Base-by-base conservation (phyloP, 1,284 basidiomycete species). In the Anthracocystis walkeri region DNA sequence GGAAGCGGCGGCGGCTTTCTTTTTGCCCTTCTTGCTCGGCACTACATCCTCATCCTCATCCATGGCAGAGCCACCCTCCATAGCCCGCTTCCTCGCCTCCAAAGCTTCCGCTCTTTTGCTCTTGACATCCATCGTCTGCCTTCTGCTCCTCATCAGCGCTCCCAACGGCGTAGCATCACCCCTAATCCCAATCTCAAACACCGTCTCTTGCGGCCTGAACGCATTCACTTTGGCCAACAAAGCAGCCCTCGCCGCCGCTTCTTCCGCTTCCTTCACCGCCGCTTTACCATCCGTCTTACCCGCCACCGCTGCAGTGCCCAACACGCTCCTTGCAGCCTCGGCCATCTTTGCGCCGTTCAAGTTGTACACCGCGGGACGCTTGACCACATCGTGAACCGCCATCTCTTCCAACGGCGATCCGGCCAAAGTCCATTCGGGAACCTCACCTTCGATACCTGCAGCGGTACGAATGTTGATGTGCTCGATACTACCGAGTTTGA, bases 171-270 rank as follows among this genome's bases (percentile, higher is more conserved):
- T 75, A 23, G 77, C 88, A 40, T 90, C 91, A 1, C 92, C 92
- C 67, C 92, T 90, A 2, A 89, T 88, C 0, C 93, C 94, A 25
- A 97, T 88, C 86, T 99, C 96, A 66, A 99, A 92, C 29, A 98
- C 91, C 0, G 96, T 99, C 86, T 98, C 96, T 27, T 88, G 85
- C 5, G 96, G 96, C 25, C 88, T 89, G 87, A 97, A 99, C 4
- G 91, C 87, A 76, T 91, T 92, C 46, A 99, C 90, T 31, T 90
- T 89, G 46, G 90, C 89, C 48, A 99, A 86, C 50, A 99, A 87
- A 10, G 88, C 87, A 50, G 91, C 90, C 62, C 92, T 88, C 21
- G 81, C 84, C 46, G 83, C 81, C 20, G 89, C 90, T 20, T 89
- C 88, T 55, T 90, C 89, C 57, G 79, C 77, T 18, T 64, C 59